Evolutionary conservation across 768 basidiomycete genomes (phyloP).

Genomic region (Clavulina sp.): DNA sequence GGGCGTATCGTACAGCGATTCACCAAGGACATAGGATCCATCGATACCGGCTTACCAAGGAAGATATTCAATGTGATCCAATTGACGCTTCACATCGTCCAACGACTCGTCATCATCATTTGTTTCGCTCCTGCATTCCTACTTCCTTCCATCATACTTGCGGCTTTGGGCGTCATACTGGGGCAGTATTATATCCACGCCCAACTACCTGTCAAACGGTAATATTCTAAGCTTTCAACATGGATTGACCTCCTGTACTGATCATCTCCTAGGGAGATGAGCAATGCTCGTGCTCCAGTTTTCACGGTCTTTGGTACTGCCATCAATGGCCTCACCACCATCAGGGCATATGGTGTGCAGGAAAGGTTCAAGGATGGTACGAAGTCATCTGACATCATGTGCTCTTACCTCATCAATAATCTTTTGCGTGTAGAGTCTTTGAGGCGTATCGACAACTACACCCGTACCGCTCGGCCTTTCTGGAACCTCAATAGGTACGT

Average conservation of each 20-base stretch:
- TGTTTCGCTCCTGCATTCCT: slow-evolving; percentile 11
- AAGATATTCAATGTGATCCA: neutral
- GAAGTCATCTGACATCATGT: too few species aligned
- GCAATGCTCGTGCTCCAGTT: slow-evolving; percentile 2
- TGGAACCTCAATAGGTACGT: slow-evolving; percentile 33
- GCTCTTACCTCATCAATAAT: too few species aligned
- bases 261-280: neutral
- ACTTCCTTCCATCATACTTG: slow-evolving; percentile 9
- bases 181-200: slow-evolving; percentile 23
- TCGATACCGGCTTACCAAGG: slow-evolving; percentile 2
- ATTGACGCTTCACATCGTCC: neutral
- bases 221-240: slow-evolving; percentile 14
- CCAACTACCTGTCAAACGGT: slow-evolving; percentile 22
- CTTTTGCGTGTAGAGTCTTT: too few species aligned
- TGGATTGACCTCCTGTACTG: slow-evolving; percentile 19
- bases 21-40: slow-evolving; percentile 9
- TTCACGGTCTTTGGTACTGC: slow-evolving; percentile 19
- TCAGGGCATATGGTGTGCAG: slow-evolving; percentile 23
- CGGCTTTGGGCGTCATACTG: slow-evolving; percentile 16
- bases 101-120: slow-evolving; percentile 8
- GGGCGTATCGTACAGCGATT: slow-evolving; percentile 14
- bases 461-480: slow-evolving; percentile 28
- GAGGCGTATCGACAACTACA: slow-evolving; percentile 36
- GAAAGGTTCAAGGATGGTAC: slow-evolving; percentile 15
- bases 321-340: slow-evolving; percentile 18